Evolutionary conservation across 352 stramenopile genomes (phyloP), one percentile per base, ranked within the genome.

Genomic region (Globisporangium takayamanum): DNA sequence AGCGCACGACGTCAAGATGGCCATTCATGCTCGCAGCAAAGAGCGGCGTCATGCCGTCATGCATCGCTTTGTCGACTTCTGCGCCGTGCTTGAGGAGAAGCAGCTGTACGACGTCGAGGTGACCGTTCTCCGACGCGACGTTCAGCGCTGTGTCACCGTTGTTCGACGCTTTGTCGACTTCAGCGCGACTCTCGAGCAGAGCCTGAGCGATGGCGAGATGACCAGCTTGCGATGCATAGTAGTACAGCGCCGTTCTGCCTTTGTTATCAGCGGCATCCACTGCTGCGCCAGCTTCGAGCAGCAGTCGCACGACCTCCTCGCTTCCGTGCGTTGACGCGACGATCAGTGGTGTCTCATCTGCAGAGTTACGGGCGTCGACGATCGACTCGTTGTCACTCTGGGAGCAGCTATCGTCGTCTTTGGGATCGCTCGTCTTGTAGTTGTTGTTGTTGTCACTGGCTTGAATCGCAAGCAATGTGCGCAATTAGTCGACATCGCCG

Each of bases 21-120:
- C 48, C 26, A 10, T 25, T 53, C 26, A 41, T 33, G 25, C 26
- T 33, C 15, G 48, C 48, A 53, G 48, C 48, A 25, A 53, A 53
- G 14, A 53, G 48, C 7, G 48, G 16, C 28, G 48, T 41, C 22
- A 33, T n/a, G 1, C 6, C 48, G 37, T 53, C 26, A 16, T 41
- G 14, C 26, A 26, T 53, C 25, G 12, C 26, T 39, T 39, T 39
- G 33, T 39, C 33, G 6, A 39, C 33, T 39, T 39, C 4, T 12
- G 33, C 33, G 5, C 33, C 33, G 33, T 39, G 8, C 33, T 39
- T 39, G 33, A 39, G 33, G 3, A 39, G 8, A 39, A 39, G 33
- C 6, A 39, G 33, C 6, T 39, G 6, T 12, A 39, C 4, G 33
- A 39, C 33, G 6, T 39, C 33, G 8, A 39, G 10, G 6, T 1